Evolutionary conservation across 805 yeast genomes (phyloP), one percentile per base, ranked within the genome.

Genomic region (Metschnikowia hibisci): DNA sequence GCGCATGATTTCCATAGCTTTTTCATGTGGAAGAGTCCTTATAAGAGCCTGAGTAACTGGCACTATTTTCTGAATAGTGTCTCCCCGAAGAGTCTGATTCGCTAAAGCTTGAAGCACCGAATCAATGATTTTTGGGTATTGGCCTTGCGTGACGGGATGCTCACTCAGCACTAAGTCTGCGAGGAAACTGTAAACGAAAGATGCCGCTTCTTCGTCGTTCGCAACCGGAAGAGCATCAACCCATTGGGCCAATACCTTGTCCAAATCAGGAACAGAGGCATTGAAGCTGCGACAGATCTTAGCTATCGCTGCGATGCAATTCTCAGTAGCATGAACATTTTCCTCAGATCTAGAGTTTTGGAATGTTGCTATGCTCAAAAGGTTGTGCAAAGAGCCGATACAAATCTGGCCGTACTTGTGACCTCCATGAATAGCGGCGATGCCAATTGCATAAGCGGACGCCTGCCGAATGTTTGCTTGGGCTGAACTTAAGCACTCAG

Each of bases 321-420:
- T 85, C 63, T 93, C 99, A 2, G 97, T 89, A 4, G 97, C 95
- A 43, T 77, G 76, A 32, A 86, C 64, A 56, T 88, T 88, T 44
- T 86, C 96, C 33, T 87, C 95, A n/a, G 81, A 78, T 49, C 86
- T 81, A 2, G 96, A 83, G 51, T 87, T 95, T 6, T 96, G 89
- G 18, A 81, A 80, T 31, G 79, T 71, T 14, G 84, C 77, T 66
- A 88, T 77, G 52, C 81, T 81, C 56, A 84, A 76, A 63, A 93
- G 74, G 14, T 87, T 80, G 50, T 81, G 87, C 50, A 91, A 68
- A n/a, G 88, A 76, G 7, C 83, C 78, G 22, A 86, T 61, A 41
- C 84, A 78, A 43, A 84, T 76, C 27, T 82, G 81, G 16, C 73
- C 73, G 59, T 81, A 87, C 2, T 69, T 59, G 3, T 66, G 61